Evolutionary conservation across 2,329 filamentous ascomycete species (phyloP).

Genomic region (Dryadomyces quercus-mongolicae): DNA sequence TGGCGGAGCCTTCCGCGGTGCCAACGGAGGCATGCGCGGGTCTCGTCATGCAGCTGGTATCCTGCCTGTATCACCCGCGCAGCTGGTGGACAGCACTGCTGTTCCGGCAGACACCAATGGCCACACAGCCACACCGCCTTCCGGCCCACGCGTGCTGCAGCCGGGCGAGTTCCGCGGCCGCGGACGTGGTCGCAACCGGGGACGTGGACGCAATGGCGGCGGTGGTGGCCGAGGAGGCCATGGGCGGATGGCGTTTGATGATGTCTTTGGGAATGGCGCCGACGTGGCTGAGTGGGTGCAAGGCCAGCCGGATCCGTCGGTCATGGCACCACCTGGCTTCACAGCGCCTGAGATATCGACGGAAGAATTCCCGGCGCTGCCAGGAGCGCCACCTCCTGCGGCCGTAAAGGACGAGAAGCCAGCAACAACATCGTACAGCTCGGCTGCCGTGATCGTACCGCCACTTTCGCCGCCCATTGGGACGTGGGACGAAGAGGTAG

Average conservation of each 20-base stretch:
- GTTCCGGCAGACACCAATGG: background rate
- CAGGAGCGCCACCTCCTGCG: conserved; percentile 9
- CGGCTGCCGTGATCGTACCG: conserved; percentile 13
- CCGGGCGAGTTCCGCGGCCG: conserved; percentile 22
- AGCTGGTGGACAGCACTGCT: background rate
- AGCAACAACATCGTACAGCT: background rate
- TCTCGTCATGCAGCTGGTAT: conserved; percentile 7
- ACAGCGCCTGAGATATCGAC: conserved; percentile 15
- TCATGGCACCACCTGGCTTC: conserved; percentile 16
- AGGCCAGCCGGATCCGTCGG: conserved; percentile 9
- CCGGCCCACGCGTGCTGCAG: conserved; percentile 14
- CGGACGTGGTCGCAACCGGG: conserved; percentile 18
- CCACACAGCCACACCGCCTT: background rate
- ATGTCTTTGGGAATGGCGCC: conserved; percentile 10
- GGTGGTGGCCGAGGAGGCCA: background rate
- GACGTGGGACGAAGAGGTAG: conserved; percentile 49
- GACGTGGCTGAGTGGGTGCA: conserved; percentile 13
- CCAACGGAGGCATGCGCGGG: conserved; percentile 9
- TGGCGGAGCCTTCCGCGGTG: conserved; percentile 3
- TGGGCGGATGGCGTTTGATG: conserved; percentile 9
- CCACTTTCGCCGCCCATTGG: conserved; percentile 26
- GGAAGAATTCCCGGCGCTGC: conserved; percentile 29
- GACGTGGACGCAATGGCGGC: conserved; percentile 6
- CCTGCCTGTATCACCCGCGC: background rate
- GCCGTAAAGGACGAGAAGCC: conserved; percentile 13